phyloP scores from a whole-genome alignment of 1,139 yeast species.

The Spencermartinsiella ligniputridi region DNA sequence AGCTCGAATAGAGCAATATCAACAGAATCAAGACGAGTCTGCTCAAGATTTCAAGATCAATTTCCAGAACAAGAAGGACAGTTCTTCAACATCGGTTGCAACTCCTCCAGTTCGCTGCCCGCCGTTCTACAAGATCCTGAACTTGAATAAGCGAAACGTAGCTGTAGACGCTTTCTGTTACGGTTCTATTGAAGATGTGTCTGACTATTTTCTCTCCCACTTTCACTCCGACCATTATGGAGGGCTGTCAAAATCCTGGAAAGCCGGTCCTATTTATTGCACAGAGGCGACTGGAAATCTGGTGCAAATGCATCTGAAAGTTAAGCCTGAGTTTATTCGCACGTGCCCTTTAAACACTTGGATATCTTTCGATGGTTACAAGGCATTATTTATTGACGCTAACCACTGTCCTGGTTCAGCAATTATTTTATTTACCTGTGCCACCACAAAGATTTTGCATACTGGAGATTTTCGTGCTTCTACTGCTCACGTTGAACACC shows the following conservation, averaged over 20 bases:
- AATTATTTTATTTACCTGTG: slow-evolving; percentile 52
- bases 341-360: slow-evolving; percentile 44
- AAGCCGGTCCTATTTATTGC: slow-evolving; percentile 62
- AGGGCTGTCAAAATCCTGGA: slow-evolving; percentile 77
- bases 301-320: slow-evolving; percentile 49
- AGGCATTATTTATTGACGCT: slow-evolving; percentile 69
- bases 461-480: slow-evolving; percentile 91
- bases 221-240: slow-evolving; percentile 94
- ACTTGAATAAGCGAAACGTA: slow-evolving; percentile 22
- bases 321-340: slow-evolving; percentile 49
- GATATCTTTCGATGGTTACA: slow-evolving; percentile 39
- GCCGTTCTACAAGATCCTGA: slow-evolving; percentile 37
- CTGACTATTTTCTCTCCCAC: slow-evolving; percentile 44
- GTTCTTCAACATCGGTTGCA: too few species aligned
- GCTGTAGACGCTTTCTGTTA: slow-evolving; percentile 41
- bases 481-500: slow-evolving; percentile 34
- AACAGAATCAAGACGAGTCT: too few species aligned
- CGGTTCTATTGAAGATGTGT: slow-evolving; percentile 34
- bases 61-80: too few species aligned
- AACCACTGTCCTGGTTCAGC: slow-evolving; percentile 97
- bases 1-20: too few species aligned
- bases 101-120: background rate
- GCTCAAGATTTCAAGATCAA: too few species aligned
- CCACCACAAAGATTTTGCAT: slow-evolving; percentile 49
- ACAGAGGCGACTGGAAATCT: slow-evolving; percentile 63